Evolutionary conservation across 1,139 yeast species (phyloP).

Genomic region (Kluyveromyces marxianus): DNA sequence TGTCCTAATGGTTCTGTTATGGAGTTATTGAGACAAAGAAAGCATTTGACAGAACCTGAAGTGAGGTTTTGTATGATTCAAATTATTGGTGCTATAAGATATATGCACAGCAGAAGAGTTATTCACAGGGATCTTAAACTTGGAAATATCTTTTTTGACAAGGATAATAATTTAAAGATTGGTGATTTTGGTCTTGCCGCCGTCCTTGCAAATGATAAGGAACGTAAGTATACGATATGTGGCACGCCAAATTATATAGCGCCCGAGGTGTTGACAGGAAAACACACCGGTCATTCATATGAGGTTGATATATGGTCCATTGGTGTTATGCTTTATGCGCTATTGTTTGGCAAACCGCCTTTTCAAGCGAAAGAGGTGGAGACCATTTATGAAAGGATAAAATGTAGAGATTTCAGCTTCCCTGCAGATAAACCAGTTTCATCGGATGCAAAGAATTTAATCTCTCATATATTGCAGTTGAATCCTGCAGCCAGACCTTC

Average conservation of each 20-base stretch:
- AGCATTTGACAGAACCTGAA: slow-evolving; percentile 81
- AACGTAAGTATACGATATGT: slow-evolving; percentile 85
- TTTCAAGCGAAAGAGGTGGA: slow-evolving; percentile 95
- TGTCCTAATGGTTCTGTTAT: slow-evolving; percentile 90
- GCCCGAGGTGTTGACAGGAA: slow-evolving; percentile 90
- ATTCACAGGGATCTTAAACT: slow-evolving; percentile 92
- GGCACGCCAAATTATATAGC: slow-evolving; percentile 98
- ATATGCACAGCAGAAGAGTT: slow-evolving; percentile 87
- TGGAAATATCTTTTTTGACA: slow-evolving; percentile 90
- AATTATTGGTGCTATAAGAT: slow-evolving; percentile 86
- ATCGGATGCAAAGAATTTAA: slow-evolving; percentile 62
- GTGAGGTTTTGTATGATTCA: slow-evolving; percentile 87
- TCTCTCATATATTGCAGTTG: slow-evolving; percentile 62
- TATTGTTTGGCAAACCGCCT: slow-evolving; percentile 90
- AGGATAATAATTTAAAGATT: slow-evolving; percentile 83
- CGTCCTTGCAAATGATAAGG: slow-evolving; percentile 58
- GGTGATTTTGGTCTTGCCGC: slow-evolving; percentile 98
- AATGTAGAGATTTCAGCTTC: slow-evolving; percentile 70
- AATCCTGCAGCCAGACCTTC: slow-evolving; percentile 81
- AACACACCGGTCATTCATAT: slow-evolving; percentile 80
- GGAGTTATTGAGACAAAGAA: slow-evolving; percentile 84
- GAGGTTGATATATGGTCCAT: slow-evolving; percentile 97
- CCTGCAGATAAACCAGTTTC: slow-evolving; percentile 71
- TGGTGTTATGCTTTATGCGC: slow-evolving; percentile 91
- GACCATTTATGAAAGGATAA: slow-evolving; percentile 86